Evolutionary conservation across 352 stramenopile genomes (phyloP).

Genomic region (Pythium dissimile): DNA sequence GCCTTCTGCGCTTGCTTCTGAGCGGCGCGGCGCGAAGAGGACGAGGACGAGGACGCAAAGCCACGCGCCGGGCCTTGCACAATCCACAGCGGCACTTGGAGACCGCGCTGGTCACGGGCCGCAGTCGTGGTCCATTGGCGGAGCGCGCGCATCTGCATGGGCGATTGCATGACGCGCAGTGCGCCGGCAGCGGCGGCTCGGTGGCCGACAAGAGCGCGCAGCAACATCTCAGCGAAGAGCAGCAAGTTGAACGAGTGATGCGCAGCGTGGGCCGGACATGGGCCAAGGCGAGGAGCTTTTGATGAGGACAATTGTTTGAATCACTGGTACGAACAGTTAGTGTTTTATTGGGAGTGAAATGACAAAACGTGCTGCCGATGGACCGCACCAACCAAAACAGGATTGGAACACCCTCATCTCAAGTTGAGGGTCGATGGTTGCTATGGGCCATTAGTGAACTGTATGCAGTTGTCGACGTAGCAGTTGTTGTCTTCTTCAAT

Average conservation of each 20-base stretch:
- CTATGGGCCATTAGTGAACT: too few relatives aligned
- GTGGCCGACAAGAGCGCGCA: constrained; percentile 1
- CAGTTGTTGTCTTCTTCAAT: too few relatives aligned
- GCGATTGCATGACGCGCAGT: neutral
- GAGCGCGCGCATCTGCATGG: neutral
- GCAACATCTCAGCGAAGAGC: constrained; percentile 1
- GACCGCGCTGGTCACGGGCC: constrained; percentile 15
- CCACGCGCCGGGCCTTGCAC: constrained; percentile 4
- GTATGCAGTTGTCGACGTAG: too few relatives aligned
- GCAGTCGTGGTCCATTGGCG: neutral
- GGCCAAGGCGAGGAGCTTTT: too few relatives aligned
- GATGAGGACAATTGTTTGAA: constrained; percentile 17
- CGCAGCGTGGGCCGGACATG: neutral
- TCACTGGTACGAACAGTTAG: too few relatives aligned
- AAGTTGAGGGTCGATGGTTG: too few relatives aligned
- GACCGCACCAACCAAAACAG: too few relatives aligned
- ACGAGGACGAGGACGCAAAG: constrained; percentile 42
- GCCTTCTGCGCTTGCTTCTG: constrained; percentile 40
- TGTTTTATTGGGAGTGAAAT: too few relatives aligned
- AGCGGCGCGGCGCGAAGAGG: constrained; percentile 29
- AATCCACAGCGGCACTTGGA: constrained; percentile 13
- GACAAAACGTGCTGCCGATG: neutral
- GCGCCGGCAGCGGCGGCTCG: neutral
- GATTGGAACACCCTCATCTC: too few relatives aligned
- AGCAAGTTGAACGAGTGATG: constrained; percentile 1